These are phyloP conservation scores for Pinus taeda DNA, from an alignment of 75 land plant species.

Conservation along the genomic window DNA sequence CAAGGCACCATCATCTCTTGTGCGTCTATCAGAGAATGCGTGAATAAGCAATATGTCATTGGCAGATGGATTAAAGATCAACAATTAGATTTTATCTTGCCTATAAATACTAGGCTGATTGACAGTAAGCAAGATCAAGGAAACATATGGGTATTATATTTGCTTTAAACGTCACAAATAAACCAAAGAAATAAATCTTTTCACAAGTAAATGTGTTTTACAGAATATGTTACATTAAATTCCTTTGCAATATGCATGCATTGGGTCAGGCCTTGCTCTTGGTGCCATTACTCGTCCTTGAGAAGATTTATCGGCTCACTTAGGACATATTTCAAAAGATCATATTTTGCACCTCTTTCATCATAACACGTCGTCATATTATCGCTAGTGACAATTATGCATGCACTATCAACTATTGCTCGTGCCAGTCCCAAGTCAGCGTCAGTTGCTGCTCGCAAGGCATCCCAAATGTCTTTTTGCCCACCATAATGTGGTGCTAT, in stretches of 20 bases:
- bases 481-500: no score
- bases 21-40: background rate
- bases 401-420: no score
- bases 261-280: background rate
- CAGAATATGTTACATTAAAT: constrained; percentile 10
- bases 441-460: no score
- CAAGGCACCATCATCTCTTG: no score
- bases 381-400: no score
- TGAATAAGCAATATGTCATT: no score
- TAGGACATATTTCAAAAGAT: constrained; percentile 32
- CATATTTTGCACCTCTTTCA: no score
- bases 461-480: no score
- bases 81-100: background rate
- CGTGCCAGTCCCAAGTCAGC: no score
- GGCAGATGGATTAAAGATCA: background rate
- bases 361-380: no score
- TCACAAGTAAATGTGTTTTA: constrained; percentile 9
- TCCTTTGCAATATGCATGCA: background rate
- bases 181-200: background rate
- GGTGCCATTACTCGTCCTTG: constrained; percentile 32
- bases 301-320: constrained; percentile 83
- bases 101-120: background rate
- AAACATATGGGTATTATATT: constrained; percentile 8
- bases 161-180: background rate
- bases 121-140: background rate